Conservation (phyloP, 2,329 filamentous ascomycete species). For the Colletotrichum agaves region DNA sequence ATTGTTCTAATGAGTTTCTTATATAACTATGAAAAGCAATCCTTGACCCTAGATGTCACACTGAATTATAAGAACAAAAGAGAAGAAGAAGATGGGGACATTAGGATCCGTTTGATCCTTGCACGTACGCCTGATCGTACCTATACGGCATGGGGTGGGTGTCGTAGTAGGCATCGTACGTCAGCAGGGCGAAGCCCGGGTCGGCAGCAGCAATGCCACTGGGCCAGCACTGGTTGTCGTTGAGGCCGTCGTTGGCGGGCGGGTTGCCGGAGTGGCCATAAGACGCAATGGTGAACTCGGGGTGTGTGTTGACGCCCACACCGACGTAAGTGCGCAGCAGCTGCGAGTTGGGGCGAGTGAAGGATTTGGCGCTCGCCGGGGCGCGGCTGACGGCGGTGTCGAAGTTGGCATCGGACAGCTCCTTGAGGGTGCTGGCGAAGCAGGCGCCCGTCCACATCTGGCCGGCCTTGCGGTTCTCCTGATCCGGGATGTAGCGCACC, state of each 20-base stretch:
- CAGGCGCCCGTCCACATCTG: constrained; percentile 42
- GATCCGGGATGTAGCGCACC: constrained; percentile 26
- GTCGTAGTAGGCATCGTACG: constrained; percentile 38
- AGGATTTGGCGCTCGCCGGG: background rate
- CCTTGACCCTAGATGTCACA: too few relatives aligned
- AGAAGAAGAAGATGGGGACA: too few relatives aligned
- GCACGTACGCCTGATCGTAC: constrained; percentile 9
- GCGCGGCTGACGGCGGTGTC: background rate
- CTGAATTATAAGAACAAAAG: too few relatives aligned
- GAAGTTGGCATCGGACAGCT: background rate
- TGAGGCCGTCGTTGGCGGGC: constrained; percentile 38
- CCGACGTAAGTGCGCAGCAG: background rate
- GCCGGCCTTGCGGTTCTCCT: constrained; percentile 22
- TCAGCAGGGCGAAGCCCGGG: constrained; percentile 39
- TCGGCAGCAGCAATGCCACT: constrained; percentile 36
- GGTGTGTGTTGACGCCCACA: constrained; percentile 4
- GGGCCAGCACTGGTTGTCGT: constrained; percentile 41
- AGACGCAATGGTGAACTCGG: constrained; percentile 13
- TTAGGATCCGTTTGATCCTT: constrained; percentile 6
- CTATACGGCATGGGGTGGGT: constrained; percentile 9
- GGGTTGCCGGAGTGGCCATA: constrained; percentile 11
- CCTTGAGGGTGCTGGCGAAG: constrained; percentile 27
- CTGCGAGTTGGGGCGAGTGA: background rate
- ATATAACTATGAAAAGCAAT: too few relatives aligned
- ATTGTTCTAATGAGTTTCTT: too few relatives aligned